A percentile compares a stretch with the other conserved stretches of the same genome.
Conservation (phyloP, 306 rosid genomes). For the Cotoneaster glaucophyllus region DNA sequence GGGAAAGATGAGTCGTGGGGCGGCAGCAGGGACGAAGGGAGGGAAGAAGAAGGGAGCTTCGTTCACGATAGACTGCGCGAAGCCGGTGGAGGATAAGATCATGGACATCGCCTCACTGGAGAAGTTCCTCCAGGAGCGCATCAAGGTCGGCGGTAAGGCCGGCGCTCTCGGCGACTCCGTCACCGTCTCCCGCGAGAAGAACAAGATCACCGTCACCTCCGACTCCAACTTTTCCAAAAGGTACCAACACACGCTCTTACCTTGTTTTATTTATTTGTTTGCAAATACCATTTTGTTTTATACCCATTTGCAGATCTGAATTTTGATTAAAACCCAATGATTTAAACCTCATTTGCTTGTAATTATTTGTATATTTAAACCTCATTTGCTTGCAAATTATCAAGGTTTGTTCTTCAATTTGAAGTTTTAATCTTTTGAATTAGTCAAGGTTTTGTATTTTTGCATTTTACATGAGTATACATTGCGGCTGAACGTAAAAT, state of each 20-base stretch:
- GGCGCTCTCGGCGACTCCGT: constrained; percentile 65
- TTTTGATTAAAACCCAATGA: background rate
- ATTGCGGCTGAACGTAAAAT: background rate
- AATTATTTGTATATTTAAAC: background rate
- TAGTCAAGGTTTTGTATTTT: background rate
- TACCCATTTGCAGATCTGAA: background rate
- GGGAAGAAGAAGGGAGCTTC: constrained; percentile 82
- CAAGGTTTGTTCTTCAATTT: too few relatives aligned
- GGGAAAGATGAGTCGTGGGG: constrained; percentile 75
- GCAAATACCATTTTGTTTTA: background rate
- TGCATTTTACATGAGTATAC: background rate
- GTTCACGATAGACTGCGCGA: constrained; percentile 78
- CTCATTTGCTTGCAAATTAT: background rate
- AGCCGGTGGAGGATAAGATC: constrained; percentile 95
- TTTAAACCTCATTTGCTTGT: background rate
- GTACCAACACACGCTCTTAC: constrained; percentile 8
- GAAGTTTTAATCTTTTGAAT: background rate
- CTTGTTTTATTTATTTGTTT: background rate
- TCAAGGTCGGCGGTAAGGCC: constrained; percentile 93
- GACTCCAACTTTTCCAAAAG: constrained; percentile 65
- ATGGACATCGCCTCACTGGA: constrained; percentile 96
- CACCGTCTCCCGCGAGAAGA: constrained; percentile 50
- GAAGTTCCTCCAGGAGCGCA: constrained; percentile 91
- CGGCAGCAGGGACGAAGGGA: constrained; percentile 65
- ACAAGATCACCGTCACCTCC: constrained; percentile 64